Conservation (phyloP, 768 basidiomycete genomes). For the Podaxis pistillaris region DNA sequence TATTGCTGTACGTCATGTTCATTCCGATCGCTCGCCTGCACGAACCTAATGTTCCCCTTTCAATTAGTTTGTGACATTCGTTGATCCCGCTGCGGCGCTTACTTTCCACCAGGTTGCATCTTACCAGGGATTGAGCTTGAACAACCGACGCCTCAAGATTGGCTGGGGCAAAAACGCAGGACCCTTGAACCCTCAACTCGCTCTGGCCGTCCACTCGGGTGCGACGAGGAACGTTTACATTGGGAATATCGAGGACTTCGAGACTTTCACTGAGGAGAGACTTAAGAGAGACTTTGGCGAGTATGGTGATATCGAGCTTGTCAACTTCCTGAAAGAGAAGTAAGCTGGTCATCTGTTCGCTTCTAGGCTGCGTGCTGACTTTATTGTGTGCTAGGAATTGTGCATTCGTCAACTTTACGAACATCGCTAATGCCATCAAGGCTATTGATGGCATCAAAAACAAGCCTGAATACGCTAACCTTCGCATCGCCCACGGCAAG, state of each 20-base stretch:
- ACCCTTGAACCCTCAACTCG: constrained; percentile 77
- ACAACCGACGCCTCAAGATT: constrained; percentile 92
- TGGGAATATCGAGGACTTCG: constrained; percentile 94
- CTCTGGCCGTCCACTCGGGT: constrained; percentile 87
- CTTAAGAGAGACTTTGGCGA: constrained; percentile 93
- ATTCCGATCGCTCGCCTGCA: not conserved
- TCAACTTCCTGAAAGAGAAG: constrained; percentile 96
- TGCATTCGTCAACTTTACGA: constrained; percentile 95
- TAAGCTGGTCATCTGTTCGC: constrained; percentile 35
- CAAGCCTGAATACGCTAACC: constrained; percentile 84
- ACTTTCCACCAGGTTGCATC: constrained; percentile 94
- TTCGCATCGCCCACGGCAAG: constrained; percentile 94
- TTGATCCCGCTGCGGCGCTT: constrained; percentile 90
- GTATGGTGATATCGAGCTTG: constrained; percentile 94
- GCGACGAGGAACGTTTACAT: constrained; percentile 97
- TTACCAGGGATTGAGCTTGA: constrained; percentile 85
- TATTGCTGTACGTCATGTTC: constrained; percentile 69
- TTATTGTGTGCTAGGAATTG: constrained; percentile 63
- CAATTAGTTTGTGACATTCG: constrained; percentile 88
- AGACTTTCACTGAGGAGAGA: constrained; percentile 84
- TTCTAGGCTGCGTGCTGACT: constrained; percentile 1
- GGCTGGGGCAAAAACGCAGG: constrained; percentile 99
- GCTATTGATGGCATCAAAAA: constrained; percentile 96
- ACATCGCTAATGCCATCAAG: constrained; percentile 94
- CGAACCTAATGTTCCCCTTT: constrained; percentile 11